Evolutionary conservation across 2,329 filamentous ascomycete genomes (phyloP).

Genomic region (Metarhizium anisopliae): DNA sequence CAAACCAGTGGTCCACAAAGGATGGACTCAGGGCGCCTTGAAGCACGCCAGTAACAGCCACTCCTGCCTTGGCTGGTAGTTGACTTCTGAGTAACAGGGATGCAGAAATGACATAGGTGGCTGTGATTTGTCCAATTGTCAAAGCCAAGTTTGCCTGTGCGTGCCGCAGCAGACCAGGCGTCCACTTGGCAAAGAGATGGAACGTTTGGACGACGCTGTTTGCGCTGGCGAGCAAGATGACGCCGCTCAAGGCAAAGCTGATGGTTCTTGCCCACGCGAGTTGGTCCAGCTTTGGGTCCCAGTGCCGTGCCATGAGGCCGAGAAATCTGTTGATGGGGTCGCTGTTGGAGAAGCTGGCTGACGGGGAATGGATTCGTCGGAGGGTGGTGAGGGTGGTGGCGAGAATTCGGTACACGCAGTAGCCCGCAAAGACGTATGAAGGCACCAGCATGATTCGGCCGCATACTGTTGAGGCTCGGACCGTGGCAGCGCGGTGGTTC

Average conservation of each 20-base stretch:
- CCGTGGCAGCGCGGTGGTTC: constrained; percentile 52
- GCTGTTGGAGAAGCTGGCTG: constrained; percentile 52
- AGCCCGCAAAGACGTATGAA: constrained; percentile 64
- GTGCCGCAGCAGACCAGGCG: constrained; percentile 61
- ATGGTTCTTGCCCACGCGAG: constrained; percentile 78
- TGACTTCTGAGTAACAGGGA: constrained; percentile 71
- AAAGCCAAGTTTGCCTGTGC: constrained; percentile 72
- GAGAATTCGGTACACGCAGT: constrained; percentile 76
- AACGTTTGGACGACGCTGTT: constrained; percentile 81
- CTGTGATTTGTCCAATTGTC: constrained; percentile 69
- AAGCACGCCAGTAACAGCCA: constrained; percentile 67
- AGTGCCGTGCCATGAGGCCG: constrained; percentile 71
- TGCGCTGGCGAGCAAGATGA: constrained; percentile 74
- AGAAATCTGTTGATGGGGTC: constrained; percentile 82
- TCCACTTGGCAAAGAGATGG: constrained; percentile 67
- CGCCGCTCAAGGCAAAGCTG: constrained; percentile 71
- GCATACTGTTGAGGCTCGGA: constrained; percentile 55
- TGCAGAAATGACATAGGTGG: constrained; percentile 77
- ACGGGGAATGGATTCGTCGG: constrained; percentile 38
- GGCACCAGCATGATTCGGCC: constrained; percentile 56
- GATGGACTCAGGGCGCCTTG: constrained; percentile 59
- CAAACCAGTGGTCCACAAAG: constrained; percentile 70
- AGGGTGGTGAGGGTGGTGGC: constrained; percentile 62
- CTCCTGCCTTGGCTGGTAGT: constrained; percentile 67
- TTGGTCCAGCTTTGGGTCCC: constrained; percentile 75